phyloP scores from a whole-genome alignment of 2,329 filamentous ascomycete genomes.

The Fusarium foetens region DNA sequence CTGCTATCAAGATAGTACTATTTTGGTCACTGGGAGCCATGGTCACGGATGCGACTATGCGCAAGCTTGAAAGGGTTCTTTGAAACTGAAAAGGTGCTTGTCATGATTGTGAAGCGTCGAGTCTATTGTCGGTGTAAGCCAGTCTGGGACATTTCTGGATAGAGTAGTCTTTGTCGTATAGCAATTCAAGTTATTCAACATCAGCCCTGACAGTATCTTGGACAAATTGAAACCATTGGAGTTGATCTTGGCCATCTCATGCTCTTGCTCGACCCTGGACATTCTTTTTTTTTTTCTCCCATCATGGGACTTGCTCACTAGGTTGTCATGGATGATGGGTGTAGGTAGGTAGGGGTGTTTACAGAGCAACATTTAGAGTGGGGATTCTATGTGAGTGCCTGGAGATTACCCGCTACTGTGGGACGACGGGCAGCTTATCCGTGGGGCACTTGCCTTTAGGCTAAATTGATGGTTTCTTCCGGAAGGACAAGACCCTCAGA shows the following conservation, averaged over 20 bases:
- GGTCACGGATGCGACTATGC: conserved; percentile 1
- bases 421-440: conserved; percentile 36
- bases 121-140: conserved; percentile 33
- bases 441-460: conserved; percentile 31
- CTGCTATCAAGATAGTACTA: neutral
- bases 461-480: conserved; percentile 40
- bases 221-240: neutral
- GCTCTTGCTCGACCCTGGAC: neutral
- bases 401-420: conserved; percentile 41
- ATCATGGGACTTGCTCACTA: conserved; percentile 28
- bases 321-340: neutral
- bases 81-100: conserved; percentile 12
- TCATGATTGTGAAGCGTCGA: conserved; percentile 7
- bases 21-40: conserved; percentile 13
- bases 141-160: neutral
- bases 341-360: conserved; percentile 7
- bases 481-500: neutral
- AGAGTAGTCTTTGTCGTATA: conserved; percentile 24
- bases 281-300: neutral
- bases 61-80: conserved; percentile 15
- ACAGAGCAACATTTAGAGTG: conserved; percentile 17
- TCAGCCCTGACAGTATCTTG: neutral
- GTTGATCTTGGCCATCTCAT: conserved; percentile 20
- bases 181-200: neutral
- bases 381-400: conserved; percentile 20